Evolutionary conservation across 306 rosid genomes (phyloP), one percentile per base, ranked within the genome.

Genomic region (Spatholobus suberectus): DNA sequence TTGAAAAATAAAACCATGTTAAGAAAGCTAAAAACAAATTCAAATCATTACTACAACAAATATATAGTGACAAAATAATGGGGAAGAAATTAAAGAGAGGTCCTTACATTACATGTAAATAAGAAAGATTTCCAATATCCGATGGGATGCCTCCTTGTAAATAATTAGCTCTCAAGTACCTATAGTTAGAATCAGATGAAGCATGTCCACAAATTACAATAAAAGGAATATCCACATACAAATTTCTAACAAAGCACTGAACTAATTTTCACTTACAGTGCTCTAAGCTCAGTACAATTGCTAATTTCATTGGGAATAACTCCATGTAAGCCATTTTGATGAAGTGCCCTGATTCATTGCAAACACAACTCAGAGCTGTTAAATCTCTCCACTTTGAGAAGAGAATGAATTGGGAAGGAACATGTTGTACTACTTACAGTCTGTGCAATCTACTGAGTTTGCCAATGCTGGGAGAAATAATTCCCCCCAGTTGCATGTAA

Each of bases 91-190:
- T 17, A 41, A 29, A 62, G 55, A 23, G 15, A 52, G 8, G 55
- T 32, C 69, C 97, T 94, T 84, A 96, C 99, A 96, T 38, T 76
- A 96, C 92, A 82, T 92, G 92, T 34, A 96, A 94, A 80, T 41
- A 85, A 51, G 98, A 87, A 78, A 96, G 98, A 79, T 94, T 96
- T 83, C 99, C 99, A 79, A 96, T 87, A 86, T 83, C 84, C 35
- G 98, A 75, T 37, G 99, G 99, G 49, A 96, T 89, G 67, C 98
- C 99, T 27, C 98, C 98, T 88, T 96, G 94, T 38, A 96, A 90
- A 89, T 90, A 94, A 77, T 96, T 96, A 76, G 89, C 98, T 85
- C 99, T 90, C 93, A 96, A 80, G 83, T 94, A 96, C 88, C 98
- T 96, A 83, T 44, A 49, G 68, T 75, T 17, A 76, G 32, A 74